A percentile compares a stretch with the other conserved stretches of the same genome.
Conservation (phyloP, 225 moss, liverwort and hornwort genomes). For the Lunularia cruciata region DNA sequence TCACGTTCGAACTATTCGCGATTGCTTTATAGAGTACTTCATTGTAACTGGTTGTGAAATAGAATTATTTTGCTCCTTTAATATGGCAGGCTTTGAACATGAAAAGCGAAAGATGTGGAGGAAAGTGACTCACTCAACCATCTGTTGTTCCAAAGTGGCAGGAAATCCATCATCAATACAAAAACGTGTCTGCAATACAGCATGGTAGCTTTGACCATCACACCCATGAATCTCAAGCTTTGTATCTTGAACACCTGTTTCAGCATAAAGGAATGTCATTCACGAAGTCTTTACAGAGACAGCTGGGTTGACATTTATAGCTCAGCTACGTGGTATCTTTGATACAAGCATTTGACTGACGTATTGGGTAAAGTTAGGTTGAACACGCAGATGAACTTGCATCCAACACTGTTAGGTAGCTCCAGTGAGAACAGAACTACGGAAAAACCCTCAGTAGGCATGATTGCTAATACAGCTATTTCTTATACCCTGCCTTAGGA, state of each 20-base stretch:
- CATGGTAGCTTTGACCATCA: constrained; percentile 99
- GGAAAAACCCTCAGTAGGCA: neutral
- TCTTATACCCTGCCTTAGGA: neutral
- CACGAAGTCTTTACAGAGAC: neutral
- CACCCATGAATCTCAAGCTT: constrained; percentile 99
- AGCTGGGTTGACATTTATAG: neutral
- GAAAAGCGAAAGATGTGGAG: neutral
- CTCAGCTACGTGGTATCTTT: too few relatives aligned
- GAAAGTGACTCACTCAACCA: constrained; percentile 89
- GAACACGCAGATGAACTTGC: neutral
- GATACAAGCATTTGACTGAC: neutral
- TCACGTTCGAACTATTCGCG: too few relatives aligned
- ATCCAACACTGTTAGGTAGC: neutral
- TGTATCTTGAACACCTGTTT: constrained; percentile 95
- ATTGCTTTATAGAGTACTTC: too few relatives aligned
- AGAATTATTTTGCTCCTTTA: too few relatives aligned
- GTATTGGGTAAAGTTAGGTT: neutral
- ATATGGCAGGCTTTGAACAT: too few relatives aligned
- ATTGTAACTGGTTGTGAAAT: too few relatives aligned
- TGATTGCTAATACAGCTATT: neutral
- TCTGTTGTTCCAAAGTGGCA: constrained; percentile 97
- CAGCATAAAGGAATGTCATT: neutral
- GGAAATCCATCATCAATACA: constrained; percentile 99
- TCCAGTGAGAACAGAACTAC: neutral
- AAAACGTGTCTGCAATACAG: constrained; percentile 95